Percentiles rank a stretch among this genome's conserved stretches.
These are phyloP conservation scores for Lecanicillium sp. DNA, from an alignment of 2,329 filamentous ascomycete genomes.

Conservation along the genomic window DNA sequence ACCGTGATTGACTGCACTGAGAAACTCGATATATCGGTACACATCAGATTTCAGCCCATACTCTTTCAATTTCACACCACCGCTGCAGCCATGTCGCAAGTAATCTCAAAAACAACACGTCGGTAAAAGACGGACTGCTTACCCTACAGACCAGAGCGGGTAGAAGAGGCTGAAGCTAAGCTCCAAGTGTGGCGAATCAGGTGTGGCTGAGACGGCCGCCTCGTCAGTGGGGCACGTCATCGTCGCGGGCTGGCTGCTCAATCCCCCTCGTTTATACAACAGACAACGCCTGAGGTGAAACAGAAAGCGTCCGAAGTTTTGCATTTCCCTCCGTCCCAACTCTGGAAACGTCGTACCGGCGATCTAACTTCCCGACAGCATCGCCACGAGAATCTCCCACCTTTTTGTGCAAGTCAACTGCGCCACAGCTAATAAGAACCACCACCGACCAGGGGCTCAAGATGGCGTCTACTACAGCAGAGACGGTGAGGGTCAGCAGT, in stretches of 20 bases:
- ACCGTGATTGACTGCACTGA: not conserved
- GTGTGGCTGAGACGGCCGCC: slow-evolving; percentile 20
- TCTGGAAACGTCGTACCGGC: no score
- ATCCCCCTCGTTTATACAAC: slow-evolving; percentile 24
- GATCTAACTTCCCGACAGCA: no score
- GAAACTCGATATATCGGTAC: not conserved
- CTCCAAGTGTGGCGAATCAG: slow-evolving; percentile 20
- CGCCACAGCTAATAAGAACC: slow-evolving; percentile 8
- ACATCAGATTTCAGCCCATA: not conserved
- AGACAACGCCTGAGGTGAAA: slow-evolving; percentile 18
- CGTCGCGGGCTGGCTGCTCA: slow-evolving; percentile 24
- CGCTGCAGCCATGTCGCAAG: not conserved
- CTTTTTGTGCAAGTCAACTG: no score
- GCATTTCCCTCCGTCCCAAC: no score
- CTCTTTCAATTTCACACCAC: not conserved
- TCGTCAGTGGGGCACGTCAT: slow-evolving; percentile 34
- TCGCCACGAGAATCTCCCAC: no score
- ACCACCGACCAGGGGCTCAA: slow-evolving; percentile 13
- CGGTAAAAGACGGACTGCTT: not conserved
- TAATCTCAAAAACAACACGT: not conserved
- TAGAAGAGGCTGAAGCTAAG: slow-evolving; percentile 9
- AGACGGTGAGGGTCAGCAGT: slow-evolving; percentile 11
- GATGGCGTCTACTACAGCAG: slow-evolving; percentile 14
- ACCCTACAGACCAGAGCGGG: slow-evolving; percentile 3
- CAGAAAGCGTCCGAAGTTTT: slow-evolving; percentile 7